phyloP scores from a whole-genome alignment of 2,329 filamentous ascomycete genomes.

The Escovopsis sp. region DNA sequence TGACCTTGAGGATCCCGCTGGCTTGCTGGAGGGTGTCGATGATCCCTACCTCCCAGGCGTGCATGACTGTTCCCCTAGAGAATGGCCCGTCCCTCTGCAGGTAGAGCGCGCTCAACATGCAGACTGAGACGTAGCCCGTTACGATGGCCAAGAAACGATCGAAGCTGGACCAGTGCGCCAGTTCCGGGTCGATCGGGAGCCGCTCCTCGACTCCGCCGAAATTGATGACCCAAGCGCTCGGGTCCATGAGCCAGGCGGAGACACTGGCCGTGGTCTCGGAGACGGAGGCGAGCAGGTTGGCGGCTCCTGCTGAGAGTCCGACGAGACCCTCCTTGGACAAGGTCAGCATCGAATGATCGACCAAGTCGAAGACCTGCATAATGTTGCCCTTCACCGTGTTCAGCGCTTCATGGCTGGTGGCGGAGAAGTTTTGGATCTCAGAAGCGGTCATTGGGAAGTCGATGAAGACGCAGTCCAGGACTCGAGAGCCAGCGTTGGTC shows the following conservation, averaged over 20 bases:
- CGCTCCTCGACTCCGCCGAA: slow-evolving; percentile 29
- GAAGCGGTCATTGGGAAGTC: slow-evolving; percentile 38
- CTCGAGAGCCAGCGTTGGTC: slow-evolving; percentile 28
- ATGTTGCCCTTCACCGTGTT: slow-evolving; percentile 43
- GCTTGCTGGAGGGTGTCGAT: slow-evolving; percentile 82
- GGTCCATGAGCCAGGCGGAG: slow-evolving; percentile 24
- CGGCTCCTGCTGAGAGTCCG: slow-evolving; percentile 5
- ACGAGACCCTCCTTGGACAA: slow-evolving; percentile 29
- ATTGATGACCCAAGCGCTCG: slow-evolving; percentile 44
- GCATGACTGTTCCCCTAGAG: slow-evolving; percentile 38
- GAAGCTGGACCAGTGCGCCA: slow-evolving; percentile 52
- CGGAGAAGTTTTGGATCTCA: slow-evolving; percentile 64
- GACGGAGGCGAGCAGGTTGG: slow-evolving; percentile 3
- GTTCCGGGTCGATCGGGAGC: slow-evolving; percentile 33
- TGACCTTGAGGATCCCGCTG: slow-evolving; percentile 93
- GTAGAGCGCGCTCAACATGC: slow-evolving; percentile 62
- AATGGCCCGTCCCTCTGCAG: slow-evolving; percentile 59
- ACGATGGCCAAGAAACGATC: slow-evolving; percentile 60
- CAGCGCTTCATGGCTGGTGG: slow-evolving; percentile 58
- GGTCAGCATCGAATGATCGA: slow-evolving; percentile 26
- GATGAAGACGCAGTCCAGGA: slow-evolving; percentile 34
- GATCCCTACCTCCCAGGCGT: slow-evolving; percentile 59
- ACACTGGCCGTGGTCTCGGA: slow-evolving; percentile 9
- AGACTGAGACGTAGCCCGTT: slow-evolving; percentile 67
- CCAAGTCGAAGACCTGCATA: slow-evolving; percentile 21